Evolutionary conservation across 2,329 filamentous ascomycete genomes (phyloP).

Genomic region (Metarhizium anisopliae): DNA sequence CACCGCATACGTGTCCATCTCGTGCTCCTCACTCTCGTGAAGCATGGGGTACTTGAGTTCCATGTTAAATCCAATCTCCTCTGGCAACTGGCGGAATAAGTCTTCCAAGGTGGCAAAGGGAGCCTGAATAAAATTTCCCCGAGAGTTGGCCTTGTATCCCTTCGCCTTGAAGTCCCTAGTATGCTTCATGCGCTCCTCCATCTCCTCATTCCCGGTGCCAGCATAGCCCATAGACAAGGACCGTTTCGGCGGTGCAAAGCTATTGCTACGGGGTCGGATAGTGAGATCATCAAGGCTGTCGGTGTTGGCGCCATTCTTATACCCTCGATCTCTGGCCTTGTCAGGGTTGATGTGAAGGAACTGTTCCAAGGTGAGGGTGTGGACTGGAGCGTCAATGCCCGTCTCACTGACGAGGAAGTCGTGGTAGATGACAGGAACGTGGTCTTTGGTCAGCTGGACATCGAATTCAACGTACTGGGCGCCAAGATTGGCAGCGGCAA

Average conservation of each 20-base stretch:
- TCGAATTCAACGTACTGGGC: constrained; percentile 71
- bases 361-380: constrained; percentile 89
- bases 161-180: constrained; percentile 91
- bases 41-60: constrained; percentile 99
- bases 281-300: constrained; percentile 2
- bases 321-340: constrained; percentile 20
- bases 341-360: constrained; percentile 78
- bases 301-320: not conserved
- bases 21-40: constrained; percentile 86
- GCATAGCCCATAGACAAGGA: constrained; percentile 48
- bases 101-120: constrained; percentile 94
- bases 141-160: constrained; percentile 91
- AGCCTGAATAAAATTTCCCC: constrained; percentile 90
- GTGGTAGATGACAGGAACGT: constrained; percentile 96
- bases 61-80: constrained; percentile 89
- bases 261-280: constrained; percentile 23
- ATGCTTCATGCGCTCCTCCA: constrained; percentile 88
- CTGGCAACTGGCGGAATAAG: constrained; percentile 76
- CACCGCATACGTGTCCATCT: constrained; percentile 93
- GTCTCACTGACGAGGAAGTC: constrained; percentile 98
- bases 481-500: constrained; percentile 87
- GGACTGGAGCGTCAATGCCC: constrained; percentile 91
- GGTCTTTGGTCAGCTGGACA: constrained; percentile 97
- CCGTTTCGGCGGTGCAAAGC: constrained; percentile 32
- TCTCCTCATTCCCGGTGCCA: constrained; percentile 27